Base-by-base conservation (phyloP, 148 eudicot species). In the Amaranthus hypochondriacus region DNA sequence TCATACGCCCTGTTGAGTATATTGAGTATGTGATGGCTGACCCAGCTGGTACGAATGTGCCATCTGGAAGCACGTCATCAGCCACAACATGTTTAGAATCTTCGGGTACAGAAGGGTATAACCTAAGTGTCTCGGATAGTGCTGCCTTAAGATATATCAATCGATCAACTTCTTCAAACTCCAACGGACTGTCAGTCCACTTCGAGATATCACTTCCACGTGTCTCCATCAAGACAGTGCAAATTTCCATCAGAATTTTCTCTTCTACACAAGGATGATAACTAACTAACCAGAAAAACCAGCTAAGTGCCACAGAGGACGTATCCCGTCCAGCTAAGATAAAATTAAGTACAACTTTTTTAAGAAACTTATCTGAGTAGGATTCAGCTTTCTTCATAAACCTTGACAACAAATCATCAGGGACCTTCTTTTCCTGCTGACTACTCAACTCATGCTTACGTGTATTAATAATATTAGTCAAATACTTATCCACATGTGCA, bases 301-400 rank as follows among this genome's bases (percentile, higher is more conserved):
- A 93, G 88, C 98, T 93, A 60, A 93, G 81, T 61, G 98, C 98
- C 46, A 89, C 96, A 4, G 98, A 93, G 55, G 98, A 93, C 53
- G 98, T 93, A 89, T 93, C 98, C 0, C 98, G 93, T 76, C 98
- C 98, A 79, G 98, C 98, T 62, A 93, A 86, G 91, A 93, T 89
- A 76, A 93, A 93, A 21, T 91, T 93, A 9, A 93, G 86, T 4
- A 84, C 88, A 76, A 93, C 97, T 8, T 91, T 82, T 81, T 89
- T 92, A 12, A 91, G 89, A 73, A 93, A 91, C 46, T 82, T 76
- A 77, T 93, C 91, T 0, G 86, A 54, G 76, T 89, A 90, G 2
- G 88, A 80, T 69, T 91, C 98, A 14, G 85, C 91, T 74, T 93
- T 93, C 91, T 88, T 93, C 95, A 93, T 91, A 75, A 93, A 93